These are phyloP conservation scores for Pythium brassicae DNA, from an alignment of 352 stramenopile species.

Conservation along the genomic window DNA sequence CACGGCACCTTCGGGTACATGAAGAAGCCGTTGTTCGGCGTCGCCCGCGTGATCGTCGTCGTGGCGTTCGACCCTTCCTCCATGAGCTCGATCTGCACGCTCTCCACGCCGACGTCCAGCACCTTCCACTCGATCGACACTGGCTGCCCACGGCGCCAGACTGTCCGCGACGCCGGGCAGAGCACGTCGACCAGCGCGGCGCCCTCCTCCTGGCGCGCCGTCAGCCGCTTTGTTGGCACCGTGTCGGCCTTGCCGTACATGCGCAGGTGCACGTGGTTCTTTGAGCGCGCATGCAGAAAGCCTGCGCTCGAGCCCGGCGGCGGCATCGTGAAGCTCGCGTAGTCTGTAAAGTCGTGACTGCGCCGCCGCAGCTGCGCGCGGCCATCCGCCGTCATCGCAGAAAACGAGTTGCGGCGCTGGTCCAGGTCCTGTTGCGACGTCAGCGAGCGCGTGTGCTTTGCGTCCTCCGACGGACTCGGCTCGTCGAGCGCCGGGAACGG, in stretches of 20 bases:
- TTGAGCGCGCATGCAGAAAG: constrained; percentile 11
- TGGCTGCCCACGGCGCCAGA: constrained; percentile 72
- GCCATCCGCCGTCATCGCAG: constrained; percentile 31
- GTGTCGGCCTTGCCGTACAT: constrained; percentile 42
- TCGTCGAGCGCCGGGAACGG: constrained; percentile 11
- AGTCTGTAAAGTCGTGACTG: constrained; percentile 39
- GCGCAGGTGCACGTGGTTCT: constrained; percentile 51
- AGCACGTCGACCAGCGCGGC: constrained; percentile 33
- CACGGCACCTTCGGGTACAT: constrained; percentile 76
- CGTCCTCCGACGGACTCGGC: constrained; percentile 6
- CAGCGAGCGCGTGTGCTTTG: constrained; percentile 25
- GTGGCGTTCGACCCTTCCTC: constrained; percentile 58
- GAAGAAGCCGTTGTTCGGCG: constrained; percentile 71
- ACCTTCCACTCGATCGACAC: constrained; percentile 75
- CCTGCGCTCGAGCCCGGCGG: constrained; percentile 7
- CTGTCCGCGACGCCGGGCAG: constrained; percentile 32
- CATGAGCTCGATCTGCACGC: constrained; percentile 65
- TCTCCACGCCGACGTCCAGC: constrained; percentile 39
- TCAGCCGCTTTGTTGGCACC: constrained; percentile 13
- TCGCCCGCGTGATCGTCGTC: constrained; percentile 51
- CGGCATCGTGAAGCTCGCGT: constrained; percentile 25
- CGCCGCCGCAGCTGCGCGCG: constrained; percentile 39
- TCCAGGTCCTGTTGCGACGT: constrained; percentile 33
- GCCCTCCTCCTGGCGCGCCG: constrained; percentile 33
- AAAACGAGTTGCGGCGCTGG: constrained; percentile 38